Conservation (phyloP, 2,329 filamentous ascomycete genomes). For the Sordariomycetes sp. region DNA sequence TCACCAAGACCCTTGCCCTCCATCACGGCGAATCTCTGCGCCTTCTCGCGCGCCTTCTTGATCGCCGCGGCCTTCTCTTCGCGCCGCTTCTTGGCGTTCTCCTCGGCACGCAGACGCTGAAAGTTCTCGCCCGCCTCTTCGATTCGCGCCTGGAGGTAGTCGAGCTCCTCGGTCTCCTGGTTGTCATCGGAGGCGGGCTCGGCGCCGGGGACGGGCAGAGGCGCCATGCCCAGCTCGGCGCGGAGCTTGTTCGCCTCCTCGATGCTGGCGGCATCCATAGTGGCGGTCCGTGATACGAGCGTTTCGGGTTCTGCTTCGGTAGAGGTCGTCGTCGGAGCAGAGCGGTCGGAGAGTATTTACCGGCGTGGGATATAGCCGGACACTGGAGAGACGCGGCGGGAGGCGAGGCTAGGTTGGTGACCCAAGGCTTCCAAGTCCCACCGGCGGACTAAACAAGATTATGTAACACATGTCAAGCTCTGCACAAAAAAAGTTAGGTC, state of each 20-base stretch:
- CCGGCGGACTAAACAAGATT: neutral
- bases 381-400: neutral
- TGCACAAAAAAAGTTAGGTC: neutral
- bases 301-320: neutral
- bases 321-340: neutral
- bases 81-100: conserved; percentile 63
- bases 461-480: neutral
- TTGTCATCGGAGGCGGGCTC: conserved; percentile 22
- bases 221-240: conserved; percentile 77
- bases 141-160: conserved; percentile 72
- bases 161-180: conserved; percentile 50
- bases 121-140: conserved; percentile 65
- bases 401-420: neutral
- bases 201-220: conserved; percentile 67
- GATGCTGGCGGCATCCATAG: conserved; percentile 60
- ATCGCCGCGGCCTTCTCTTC: conserved; percentile 72
- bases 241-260: conserved; percentile 92
- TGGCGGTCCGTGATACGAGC: conserved; percentile 9
- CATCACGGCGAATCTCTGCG: conserved; percentile 60
- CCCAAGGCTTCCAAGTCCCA: neutral
- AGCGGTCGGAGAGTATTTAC: neutral
- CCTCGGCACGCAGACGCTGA: conserved; percentile 50
- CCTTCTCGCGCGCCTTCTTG: conserved; percentile 76
- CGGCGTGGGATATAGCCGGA: neutral
- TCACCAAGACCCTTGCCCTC: conserved; percentile 76